Evolutionary conservation across 768 basidiomycete species (phyloP), one percentile per base, ranked within the genome.

Genomic region (Imleria badia): DNA sequence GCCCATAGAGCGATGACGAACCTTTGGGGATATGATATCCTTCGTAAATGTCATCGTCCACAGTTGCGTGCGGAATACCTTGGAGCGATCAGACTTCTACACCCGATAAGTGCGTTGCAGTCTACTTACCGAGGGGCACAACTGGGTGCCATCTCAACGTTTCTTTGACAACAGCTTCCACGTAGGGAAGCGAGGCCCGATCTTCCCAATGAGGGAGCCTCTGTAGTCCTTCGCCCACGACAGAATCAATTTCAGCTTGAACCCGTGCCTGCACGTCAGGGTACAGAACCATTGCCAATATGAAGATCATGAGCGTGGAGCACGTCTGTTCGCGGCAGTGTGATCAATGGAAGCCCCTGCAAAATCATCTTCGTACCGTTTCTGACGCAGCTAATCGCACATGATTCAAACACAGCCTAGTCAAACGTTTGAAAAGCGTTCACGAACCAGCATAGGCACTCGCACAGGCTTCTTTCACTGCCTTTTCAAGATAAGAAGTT

Each of bases 21-120:
- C 81, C 82, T 57, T 75, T 73, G 11, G 84, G 81, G 40, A 85
- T 85, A 7, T 78, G 58, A 51, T 78, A 78, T 20, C 76, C 74
- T 43, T 73, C 66, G 54, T 79, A 78, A 15, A 72, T 51, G 46
- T 77, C 78, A 50, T 78, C 75, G 34, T 72, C 61, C 3, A 74
- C 74, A 5, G 63, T 55, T 15, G 62, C 56, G 45, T 74, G 74
- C 7, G 70, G 67, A n/a, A 72, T 51, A 6, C 67, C 70, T 66
- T 41, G 20, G 19, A 26, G 23, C 5, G 10, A 54, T 46, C 35
- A 45, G 39, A 48, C 1, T 39, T 35, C 15, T n/a, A 13, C 0
- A 13, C 14, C 13, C 8, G 3, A 29, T 7, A 34, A 35, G 52
- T 44, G 23, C 22, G 6, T 19, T 6, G 20, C 26, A 19, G 23